Conservation (phyloP, 2,329 filamentous ascomycete genomes). For the Aspergillus luchuensis region DNA sequence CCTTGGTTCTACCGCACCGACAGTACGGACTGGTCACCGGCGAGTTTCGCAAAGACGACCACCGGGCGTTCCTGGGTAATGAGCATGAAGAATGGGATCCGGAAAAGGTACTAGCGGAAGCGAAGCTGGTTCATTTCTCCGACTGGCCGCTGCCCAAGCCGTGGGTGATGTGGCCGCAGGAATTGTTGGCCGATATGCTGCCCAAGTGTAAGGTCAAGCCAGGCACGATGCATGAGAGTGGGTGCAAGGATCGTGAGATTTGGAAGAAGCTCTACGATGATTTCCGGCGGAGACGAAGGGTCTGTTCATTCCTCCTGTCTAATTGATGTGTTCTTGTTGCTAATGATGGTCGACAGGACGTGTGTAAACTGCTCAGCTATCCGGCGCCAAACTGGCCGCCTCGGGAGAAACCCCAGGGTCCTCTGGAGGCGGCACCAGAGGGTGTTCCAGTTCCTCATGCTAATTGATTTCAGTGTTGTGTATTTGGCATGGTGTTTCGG, state of each 20-base stretch:
- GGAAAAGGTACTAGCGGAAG: conserved; percentile 57
- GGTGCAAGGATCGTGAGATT: conserved; percentile 40
- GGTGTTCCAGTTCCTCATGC: neutral
- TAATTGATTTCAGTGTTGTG: neutral
- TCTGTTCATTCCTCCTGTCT: conserved; percentile 13
- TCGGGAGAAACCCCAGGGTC: neutral
- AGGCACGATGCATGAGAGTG: conserved; percentile 39
- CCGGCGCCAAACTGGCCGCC: neutral
- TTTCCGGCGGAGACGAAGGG: conserved; percentile 38
- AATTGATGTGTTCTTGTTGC: neutral
- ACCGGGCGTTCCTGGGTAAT: conserved; percentile 54
- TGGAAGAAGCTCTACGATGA: conserved; percentile 43
- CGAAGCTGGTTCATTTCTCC: conserved; percentile 70
- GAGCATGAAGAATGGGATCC: conserved; percentile 62
- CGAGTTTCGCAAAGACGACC: conserved; percentile 62
- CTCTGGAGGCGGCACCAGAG: neutral
- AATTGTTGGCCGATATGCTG: conserved; percentile 34
- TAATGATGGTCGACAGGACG: neutral
- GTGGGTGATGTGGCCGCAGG: conserved; percentile 52
- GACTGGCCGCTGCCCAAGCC: conserved; percentile 72
- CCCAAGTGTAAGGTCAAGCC: conserved; percentile 39
- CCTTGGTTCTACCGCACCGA: conserved; percentile 65
- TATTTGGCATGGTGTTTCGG: neutral
- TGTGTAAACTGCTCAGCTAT: neutral
- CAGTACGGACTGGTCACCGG: conserved; percentile 63